Evolutionary conservation across 495 filamentous ascomycete genomes (phyloP).

Genomic region (Neurospora sp.): DNA sequence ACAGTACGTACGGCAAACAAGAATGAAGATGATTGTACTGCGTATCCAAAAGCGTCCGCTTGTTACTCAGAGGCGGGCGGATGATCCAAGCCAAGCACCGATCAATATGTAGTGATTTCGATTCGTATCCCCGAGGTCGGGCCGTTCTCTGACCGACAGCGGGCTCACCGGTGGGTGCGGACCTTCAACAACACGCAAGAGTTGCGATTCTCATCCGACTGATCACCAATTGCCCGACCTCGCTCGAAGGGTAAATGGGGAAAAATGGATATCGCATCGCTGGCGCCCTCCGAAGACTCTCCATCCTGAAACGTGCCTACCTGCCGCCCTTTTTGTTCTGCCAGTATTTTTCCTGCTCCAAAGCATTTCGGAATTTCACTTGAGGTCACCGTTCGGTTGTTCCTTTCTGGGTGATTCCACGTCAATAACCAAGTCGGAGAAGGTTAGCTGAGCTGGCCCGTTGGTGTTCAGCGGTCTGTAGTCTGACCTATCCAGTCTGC

Average conservation of each 20-base stretch:
- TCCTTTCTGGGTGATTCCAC: neutral
- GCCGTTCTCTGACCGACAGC: neutral
- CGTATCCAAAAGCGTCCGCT: neutral
- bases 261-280: neutral
- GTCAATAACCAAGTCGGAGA: neutral
- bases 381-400: neutral
- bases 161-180: neutral
- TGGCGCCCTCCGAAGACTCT: neutral
- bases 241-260: neutral
- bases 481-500: neutral
- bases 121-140: neutral
- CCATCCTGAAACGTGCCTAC: neutral
- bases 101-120: neutral
- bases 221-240: neutral
- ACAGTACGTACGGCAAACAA: slow-evolving; percentile 1
- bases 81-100: neutral
- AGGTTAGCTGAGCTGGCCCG: neutral
- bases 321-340: neutral
- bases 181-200: neutral
- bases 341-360: neutral
- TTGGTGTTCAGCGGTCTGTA: neutral
- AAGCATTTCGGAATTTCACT: neutral
- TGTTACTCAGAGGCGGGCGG: neutral
- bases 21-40: neutral
- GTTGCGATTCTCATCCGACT: neutral